phyloP scores from a whole-genome alignment of 768 basidiomycete genomes.

The Kwoniella sp. region DNA sequence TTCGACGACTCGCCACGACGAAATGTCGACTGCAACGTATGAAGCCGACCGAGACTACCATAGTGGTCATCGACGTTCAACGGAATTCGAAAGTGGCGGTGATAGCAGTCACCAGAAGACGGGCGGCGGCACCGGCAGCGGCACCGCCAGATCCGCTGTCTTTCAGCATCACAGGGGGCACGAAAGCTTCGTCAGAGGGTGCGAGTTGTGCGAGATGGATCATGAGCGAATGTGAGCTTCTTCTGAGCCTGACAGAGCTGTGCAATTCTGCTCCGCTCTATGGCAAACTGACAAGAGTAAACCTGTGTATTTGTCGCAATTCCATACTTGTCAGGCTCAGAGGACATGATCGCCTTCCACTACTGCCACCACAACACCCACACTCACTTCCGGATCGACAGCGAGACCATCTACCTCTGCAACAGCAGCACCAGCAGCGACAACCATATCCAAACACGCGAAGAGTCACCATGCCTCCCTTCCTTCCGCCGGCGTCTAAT shows the following conservation, averaged over 20 bases:
- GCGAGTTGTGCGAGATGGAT: slow-evolving; percentile 13
- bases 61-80: too few relatives aligned
- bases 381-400: background rate
- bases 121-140: too few relatives aligned
- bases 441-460: background rate
- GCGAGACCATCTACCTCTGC: background rate
- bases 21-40: too few relatives aligned
- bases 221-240: slow-evolving; percentile 16
- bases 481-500: background rate
- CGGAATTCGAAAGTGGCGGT: too few relatives aligned
- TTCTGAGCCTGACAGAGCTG: background rate
- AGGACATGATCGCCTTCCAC: background rate
- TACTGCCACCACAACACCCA: background rate
- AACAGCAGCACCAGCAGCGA: too few relatives aligned
- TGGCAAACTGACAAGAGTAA: too few relatives aligned
- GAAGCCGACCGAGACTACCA: too few relatives aligned
- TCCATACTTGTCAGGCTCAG: too few relatives aligned
- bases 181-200: slow-evolving; percentile 8
- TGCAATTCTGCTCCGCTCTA: background rate
- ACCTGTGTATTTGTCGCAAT: too few relatives aligned
- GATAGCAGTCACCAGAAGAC: too few relatives aligned
- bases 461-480: slow-evolving; percentile 12
- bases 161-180: background rate
- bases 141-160: background rate
- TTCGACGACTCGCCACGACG: too few relatives aligned